Percentiles rank a stretch among this genome's conserved stretches.
These are phyloP conservation scores for Colletotrichum sp. DNA, from an alignment of 2,329 filamentous ascomycete species.

Conservation along the genomic window DNA sequence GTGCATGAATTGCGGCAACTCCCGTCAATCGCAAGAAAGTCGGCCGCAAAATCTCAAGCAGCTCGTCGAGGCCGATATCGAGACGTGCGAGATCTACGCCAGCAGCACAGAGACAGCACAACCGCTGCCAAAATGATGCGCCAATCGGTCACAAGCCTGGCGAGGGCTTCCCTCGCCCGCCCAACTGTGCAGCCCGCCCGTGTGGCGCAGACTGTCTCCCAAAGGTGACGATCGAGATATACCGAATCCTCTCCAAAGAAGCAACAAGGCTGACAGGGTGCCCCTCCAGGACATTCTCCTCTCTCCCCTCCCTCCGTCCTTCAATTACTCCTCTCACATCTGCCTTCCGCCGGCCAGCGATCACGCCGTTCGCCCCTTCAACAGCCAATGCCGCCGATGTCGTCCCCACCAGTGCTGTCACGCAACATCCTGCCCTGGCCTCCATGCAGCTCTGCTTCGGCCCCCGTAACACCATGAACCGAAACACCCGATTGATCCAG, in stretches of 20 bases:
- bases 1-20: slow-evolving; percentile 4
- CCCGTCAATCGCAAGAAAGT: slow-evolving; percentile 11
- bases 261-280: background rate
- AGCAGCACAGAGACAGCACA: background rate
- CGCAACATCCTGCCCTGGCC: slow-evolving; percentile 58
- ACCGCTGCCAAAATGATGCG: slow-evolving; percentile 20
- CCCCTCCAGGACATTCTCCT: slow-evolving; percentile 48
- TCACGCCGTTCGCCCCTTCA: slow-evolving; percentile 35
- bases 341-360: slow-evolving; percentile 33
- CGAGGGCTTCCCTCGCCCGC: background rate
- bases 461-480: slow-evolving; percentile 62
- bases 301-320: slow-evolving; percentile 56
- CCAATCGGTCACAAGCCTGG: slow-evolving; percentile 9
- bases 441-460: slow-evolving; percentile 61
- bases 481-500: slow-evolving; percentile 59
- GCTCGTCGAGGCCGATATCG: background rate
- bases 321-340: slow-evolving; percentile 39
- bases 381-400: slow-evolving; percentile 42
- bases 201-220: background rate
- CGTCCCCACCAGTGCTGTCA: slow-evolving; percentile 50
- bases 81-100: background rate
- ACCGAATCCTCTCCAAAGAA: background rate
- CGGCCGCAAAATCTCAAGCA: slow-evolving; percentile 11
- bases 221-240: background rate
- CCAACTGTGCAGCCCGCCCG: background rate